Base-by-base conservation (phyloP, 1,139 yeast genomes). In the Pneumocystis wakefieldiae region DNA sequence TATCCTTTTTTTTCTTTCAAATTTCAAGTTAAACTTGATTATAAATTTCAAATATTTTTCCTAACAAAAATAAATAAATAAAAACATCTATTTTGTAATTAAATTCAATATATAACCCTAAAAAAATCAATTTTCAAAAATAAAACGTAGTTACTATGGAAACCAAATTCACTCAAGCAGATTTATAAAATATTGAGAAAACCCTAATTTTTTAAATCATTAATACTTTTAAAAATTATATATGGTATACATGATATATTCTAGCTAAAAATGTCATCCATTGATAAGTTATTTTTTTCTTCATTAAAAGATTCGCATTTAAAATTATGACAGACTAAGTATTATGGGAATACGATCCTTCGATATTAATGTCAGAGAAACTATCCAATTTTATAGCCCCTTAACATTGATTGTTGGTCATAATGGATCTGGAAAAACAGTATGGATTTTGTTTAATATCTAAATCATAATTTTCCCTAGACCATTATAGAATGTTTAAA, bases 401-500 rank as follows among this genome's bases (percentile, higher is more conserved):
- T 75, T 94, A 70, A 94, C 98, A 0, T 78, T 94, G 64, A 92
- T 94, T 65, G 96, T 95, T 61, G 99, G 99, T 0, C 89, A 87
- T 66, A 94, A 94, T 75, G 99, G 98, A 57, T 86, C 96, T 55
- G 99, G 99, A n/a, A 94, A 94, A 73, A 94, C 99, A 0, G 77
- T 74, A 67, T 41, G 76, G 67, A 12, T 28, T n/a, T 58, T 35
- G 17, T 57, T 39, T 57, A 37, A 39, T 57, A 28, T 29, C 15
- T 17, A 57, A 42, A 57, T 29, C 57, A 55, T 24, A 48, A 48
- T 28, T 35, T 39, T 35, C 14, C 24, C 29, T 55, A 75, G 67
- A 91, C 98, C 0, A 85, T 94, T 63, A 94, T 94, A 67, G 99
- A 94, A 73, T 90, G 97, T 72, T 77, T 94, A 66, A 84, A 90